A percentile compares a stretch with the other conserved stretches of the same genome.
Conservation (phyloP, 2,329 filamentous ascomycete species). For the Microcyclospora tardicrescens region DNA sequence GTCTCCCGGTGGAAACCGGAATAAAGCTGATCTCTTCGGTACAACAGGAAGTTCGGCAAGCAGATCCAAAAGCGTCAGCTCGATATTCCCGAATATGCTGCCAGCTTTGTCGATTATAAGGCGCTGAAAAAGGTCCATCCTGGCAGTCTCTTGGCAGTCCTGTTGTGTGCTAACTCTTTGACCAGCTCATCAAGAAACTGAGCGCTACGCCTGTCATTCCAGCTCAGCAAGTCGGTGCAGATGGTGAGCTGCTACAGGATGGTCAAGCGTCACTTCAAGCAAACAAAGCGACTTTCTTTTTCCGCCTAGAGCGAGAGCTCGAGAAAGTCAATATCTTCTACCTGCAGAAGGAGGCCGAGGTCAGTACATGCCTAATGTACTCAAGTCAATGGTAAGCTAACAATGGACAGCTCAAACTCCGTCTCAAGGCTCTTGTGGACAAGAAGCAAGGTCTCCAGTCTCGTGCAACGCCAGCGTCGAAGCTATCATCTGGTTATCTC, state of each 20-base stretch:
- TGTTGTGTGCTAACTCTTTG: slow-evolving; percentile 3
- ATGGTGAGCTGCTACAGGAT: slow-evolving; percentile 42
- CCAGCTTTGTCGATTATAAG: slow-evolving; percentile 99
- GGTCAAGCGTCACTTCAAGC: slow-evolving; percentile 85
- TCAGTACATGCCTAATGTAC: slow-evolving; percentile 31
- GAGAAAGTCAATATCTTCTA: slow-evolving; percentile 99
- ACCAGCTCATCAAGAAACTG: slow-evolving; percentile 92
- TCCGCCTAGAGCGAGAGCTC: slow-evolving; percentile 89
- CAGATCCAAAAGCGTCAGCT: slow-evolving; percentile 98
- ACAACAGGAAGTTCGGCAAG: slow-evolving; percentile 95
- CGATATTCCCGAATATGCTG: slow-evolving; percentile 97
- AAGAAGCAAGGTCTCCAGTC: slow-evolving; percentile 89
- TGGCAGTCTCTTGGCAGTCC: neutral
- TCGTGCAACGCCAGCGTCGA: slow-evolving; percentile 56
- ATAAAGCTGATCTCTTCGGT: neutral
- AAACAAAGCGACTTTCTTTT: slow-evolving; percentile 98
- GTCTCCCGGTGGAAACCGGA: no score
- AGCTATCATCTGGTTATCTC: slow-evolving; percentile 84
- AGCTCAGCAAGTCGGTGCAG: slow-evolving; percentile 51
- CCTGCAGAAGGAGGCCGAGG: slow-evolving; percentile 94
- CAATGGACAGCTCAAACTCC: slow-evolving; percentile 66
- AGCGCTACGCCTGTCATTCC: slow-evolving; percentile 78
- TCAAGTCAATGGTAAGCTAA: slow-evolving; percentile 1
- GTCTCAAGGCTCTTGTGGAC: slow-evolving; percentile 80
- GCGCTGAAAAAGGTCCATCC: slow-evolving; percentile 79